A percentile compares a stretch with the other conserved stretches of the same genome.
phyloP scores from a whole-genome alignment of 2,329 filamentous ascomycete genomes.

The Apiospora sp. region DNA sequence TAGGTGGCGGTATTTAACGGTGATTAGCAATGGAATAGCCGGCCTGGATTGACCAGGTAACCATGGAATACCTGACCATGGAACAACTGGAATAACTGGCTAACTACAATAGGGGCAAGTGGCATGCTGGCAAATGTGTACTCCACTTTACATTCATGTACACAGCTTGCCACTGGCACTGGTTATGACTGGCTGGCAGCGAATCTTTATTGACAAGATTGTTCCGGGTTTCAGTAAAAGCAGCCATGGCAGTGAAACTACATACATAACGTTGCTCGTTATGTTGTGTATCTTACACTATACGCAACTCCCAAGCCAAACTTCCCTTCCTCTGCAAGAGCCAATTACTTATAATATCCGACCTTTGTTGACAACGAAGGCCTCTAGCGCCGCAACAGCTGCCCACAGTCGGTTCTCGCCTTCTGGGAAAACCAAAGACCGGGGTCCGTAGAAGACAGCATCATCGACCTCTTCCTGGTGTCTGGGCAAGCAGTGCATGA shows the following conservation, averaged over 20 bases:
- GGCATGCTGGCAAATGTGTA: not conserved
- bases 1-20: not conserved
- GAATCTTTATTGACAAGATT: not conserved
- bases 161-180: not conserved
- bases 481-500: conserved; percentile 97
- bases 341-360: conserved; percentile 60
- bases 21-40: not conserved
- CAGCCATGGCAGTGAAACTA: not conserved
- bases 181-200: not conserved
- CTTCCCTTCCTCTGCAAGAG: not conserved
- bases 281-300: not conserved
- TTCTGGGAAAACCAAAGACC: conserved; percentile 90
- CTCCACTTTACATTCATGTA: not conserved
- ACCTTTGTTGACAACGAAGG: conserved; percentile 94
- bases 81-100: not conserved
- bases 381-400: conserved; percentile 83
- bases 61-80: not conserved
- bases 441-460: conserved; percentile 88
- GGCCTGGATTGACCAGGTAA: no score
- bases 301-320: not conserved
- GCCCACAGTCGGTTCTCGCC: conserved; percentile 95
- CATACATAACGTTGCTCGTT: not conserved
- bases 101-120: not conserved
- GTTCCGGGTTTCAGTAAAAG: not conserved
- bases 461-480: conserved; percentile 93